phyloP scores from a whole-genome alignment of 257 asterid genomes.

The Solanum sitiens region DNA sequence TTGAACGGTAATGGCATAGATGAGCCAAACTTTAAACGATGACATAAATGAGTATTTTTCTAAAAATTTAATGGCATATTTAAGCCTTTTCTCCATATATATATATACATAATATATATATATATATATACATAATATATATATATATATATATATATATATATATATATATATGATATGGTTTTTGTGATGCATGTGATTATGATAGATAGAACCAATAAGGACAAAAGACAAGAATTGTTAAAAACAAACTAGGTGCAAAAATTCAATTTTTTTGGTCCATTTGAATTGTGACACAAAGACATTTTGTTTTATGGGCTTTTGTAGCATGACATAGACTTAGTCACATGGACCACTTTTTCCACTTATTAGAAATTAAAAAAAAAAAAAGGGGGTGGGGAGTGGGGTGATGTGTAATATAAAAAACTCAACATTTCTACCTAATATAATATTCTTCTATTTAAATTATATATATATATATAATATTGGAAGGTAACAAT shows the following conservation, averaged over 20 bases:
- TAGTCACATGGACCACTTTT: not conserved
- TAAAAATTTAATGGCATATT: too few species aligned
- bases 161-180: not conserved
- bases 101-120: too few species aligned
- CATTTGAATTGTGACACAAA: not conserved
- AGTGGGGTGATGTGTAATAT: not conserved
- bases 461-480: not conserved
- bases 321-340: not conserved
- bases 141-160: too few species aligned
- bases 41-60: too few species aligned
- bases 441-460: not conserved
- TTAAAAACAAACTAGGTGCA: not conserved
- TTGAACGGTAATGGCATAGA: too few species aligned
- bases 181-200: not conserved
- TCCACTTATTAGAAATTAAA: not conserved
- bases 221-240: not conserved
- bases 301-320: not conserved
- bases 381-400: accelerated
- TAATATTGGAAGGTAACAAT: not conserved
- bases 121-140: too few species aligned
- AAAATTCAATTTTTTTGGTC: not conserved
- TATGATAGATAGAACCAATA: not conserved
- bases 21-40: too few species aligned
- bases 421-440: not conserved
- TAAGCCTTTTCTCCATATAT: too few species aligned